These are phyloP conservation scores for Ettlia oleoabundans DNA, from an alignment of 139 green algal species.

Conservation along the genomic window DNA sequence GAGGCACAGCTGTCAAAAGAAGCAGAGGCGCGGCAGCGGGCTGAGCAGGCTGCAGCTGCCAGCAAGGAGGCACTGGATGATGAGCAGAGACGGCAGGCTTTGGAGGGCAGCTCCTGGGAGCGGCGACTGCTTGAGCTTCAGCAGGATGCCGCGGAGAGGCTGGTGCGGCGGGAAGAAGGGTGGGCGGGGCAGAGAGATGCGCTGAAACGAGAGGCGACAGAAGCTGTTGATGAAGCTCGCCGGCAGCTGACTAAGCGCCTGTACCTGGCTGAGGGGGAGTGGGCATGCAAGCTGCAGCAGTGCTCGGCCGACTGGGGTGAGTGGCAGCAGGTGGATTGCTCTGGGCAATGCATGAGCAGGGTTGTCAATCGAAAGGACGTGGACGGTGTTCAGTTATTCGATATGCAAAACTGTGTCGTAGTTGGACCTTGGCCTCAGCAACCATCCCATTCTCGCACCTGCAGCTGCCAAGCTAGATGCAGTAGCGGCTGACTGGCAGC, in stretches of 20 bases:
- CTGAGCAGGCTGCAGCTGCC: background rate
- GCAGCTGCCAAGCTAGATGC: constrained; percentile 15
- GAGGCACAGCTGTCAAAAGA: background rate
- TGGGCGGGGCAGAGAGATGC: background rate
- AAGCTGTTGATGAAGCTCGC: background rate
- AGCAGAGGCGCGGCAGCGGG: constrained; percentile 1
- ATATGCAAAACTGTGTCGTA: no score
- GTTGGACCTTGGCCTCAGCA: no score
- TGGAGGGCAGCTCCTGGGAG: constrained; percentile 13
- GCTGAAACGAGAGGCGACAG: background rate
- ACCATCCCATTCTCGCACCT: no score
- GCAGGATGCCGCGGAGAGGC: background rate
- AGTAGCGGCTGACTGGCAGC: background rate
- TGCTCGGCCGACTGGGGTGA: constrained; percentile 16
- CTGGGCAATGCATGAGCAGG: background rate
- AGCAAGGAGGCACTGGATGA: constrained; percentile 15
- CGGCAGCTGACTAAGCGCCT: constrained; percentile 18
- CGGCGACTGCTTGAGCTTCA: constrained; percentile 12
- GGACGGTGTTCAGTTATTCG: no score
- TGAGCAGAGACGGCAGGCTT: background rate
- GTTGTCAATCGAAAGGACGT: no score
- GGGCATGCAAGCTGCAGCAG: constrained; percentile 30
- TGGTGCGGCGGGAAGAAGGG: background rate
- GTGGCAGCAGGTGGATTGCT: background rate
- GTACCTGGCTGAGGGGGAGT: constrained; percentile 38